A percentile compares a stretch with the other conserved stretches of the same genome.
Conservation (phyloP, 2,329 filamentous ascomycete species). For the Cephalotrichum gorgonifer region DNA sequence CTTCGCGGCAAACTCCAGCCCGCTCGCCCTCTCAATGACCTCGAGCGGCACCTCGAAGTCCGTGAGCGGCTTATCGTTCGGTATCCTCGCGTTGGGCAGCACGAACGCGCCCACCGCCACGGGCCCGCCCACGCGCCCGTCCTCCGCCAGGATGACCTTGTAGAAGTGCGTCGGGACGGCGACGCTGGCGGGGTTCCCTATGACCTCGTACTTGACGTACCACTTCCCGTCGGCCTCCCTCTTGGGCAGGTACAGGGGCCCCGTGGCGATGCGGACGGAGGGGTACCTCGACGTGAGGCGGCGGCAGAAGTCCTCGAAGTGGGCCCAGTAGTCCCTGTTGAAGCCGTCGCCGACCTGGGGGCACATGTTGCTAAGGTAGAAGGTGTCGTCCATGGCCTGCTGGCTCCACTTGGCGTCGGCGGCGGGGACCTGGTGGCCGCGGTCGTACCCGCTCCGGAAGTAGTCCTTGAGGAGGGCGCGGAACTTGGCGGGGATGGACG, state of each 20-base stretch:
- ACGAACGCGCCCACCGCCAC: slow-evolving; percentile 93
- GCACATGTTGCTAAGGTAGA: slow-evolving; percentile 92
- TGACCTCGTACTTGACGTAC: slow-evolving; percentile 92
- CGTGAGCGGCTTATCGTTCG: slow-evolving; percentile 74
- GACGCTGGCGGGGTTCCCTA: slow-evolving; percentile 84
- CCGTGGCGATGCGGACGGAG: slow-evolving; percentile 82
- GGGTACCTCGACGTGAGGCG: slow-evolving; percentile 73
- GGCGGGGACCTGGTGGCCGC: slow-evolving; percentile 93
- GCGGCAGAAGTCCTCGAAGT: slow-evolving; percentile 95
- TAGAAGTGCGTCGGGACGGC: slow-evolving; percentile 98
- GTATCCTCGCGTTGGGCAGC: slow-evolving; percentile 80
- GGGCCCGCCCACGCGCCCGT: slow-evolving; percentile 56
- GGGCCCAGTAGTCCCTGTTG: slow-evolving; percentile 98
- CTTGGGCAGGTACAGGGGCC: slow-evolving; percentile 84
- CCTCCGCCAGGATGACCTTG: slow-evolving; percentile 96
- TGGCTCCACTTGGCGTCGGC: slow-evolving; percentile 96
- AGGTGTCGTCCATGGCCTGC: slow-evolving; percentile 88
- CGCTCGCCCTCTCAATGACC: slow-evolving; percentile 82
- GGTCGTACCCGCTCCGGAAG: slow-evolving; percentile 86
- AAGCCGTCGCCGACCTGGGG: slow-evolving; percentile 97
- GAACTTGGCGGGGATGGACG: slow-evolving; percentile 70
- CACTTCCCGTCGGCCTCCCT: slow-evolving; percentile 84
- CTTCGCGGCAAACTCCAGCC: slow-evolving; percentile 80
- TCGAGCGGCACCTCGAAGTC: slow-evolving; percentile 96
- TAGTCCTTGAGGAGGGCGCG: slow-evolving; percentile 88